These are phyloP conservation scores for Comarum palustre DNA, from an alignment of 306 rosid species.

Conservation along the genomic window DNA sequence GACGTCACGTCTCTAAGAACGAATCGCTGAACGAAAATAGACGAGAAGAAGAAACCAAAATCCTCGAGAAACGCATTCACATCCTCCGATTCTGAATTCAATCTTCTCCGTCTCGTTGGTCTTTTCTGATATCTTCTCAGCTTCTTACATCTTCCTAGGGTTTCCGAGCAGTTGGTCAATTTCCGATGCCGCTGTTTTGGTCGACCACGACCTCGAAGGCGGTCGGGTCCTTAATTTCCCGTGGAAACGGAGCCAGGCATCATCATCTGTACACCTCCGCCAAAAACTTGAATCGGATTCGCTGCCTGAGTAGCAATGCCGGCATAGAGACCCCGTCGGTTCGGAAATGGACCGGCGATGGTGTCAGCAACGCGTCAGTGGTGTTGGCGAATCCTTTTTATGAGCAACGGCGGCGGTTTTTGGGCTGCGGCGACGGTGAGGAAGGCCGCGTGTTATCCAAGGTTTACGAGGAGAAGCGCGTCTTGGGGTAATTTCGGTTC, in stretches of 20 bases:
- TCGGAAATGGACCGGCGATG: conserved; percentile 29
- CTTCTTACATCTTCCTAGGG: background rate
- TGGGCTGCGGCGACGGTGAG: conserved; percentile 87
- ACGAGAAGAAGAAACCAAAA: too few relatives aligned
- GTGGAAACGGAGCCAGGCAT: conserved; percentile 31
- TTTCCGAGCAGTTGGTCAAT: conserved; percentile 3
- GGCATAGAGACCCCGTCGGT: conserved; percentile 28
- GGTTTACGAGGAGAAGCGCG: conserved; percentile 79
- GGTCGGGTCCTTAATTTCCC: conserved; percentile 46
- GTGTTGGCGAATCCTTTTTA: conserved; percentile 13
- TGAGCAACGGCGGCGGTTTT: conserved; percentile 56
- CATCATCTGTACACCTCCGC: conserved; percentile 41
- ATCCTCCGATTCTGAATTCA: background rate
- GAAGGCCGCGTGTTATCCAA: conserved; percentile 66
- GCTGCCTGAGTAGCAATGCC: conserved; percentile 34
- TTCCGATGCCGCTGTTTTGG: conserved; percentile 63
- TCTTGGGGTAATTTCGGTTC: conserved; percentile 58
- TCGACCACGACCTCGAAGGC: conserved; percentile 49
- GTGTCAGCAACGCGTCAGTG: conserved; percentile 9
- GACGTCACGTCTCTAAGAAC: too few relatives aligned
- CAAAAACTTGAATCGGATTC: conserved; percentile 31
- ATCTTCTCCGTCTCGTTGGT: background rate
- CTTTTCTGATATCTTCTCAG: background rate
- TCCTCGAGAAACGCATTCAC: too few relatives aligned
- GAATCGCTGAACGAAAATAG: too few relatives aligned